Conservation (phyloP, 1,284 basidiomycete species). For the Malassezia sympodialis region DNA sequence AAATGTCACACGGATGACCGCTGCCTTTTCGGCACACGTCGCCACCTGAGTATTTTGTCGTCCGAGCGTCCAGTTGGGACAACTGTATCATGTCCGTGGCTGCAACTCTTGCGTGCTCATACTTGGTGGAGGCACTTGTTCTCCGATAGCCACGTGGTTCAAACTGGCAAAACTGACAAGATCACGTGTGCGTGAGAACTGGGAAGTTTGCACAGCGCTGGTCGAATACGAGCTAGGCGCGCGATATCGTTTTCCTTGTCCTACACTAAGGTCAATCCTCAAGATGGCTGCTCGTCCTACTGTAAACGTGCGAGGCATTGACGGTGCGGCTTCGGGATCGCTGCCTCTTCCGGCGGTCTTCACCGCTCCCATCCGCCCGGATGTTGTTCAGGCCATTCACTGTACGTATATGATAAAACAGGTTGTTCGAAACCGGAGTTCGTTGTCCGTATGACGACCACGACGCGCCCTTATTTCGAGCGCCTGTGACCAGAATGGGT, state of each 20-base stretch:
- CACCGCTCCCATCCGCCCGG: conserved; percentile 93
- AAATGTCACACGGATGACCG: not conserved
- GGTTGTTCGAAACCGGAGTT: not conserved
- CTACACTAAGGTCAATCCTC: conserved; percentile 15
- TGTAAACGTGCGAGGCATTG: conserved; percentile 47
- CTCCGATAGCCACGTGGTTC: not conserved
- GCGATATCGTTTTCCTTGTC: conserved; percentile 13
- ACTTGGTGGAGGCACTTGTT: not conserved
- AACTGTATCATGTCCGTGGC: not conserved
- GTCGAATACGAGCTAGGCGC: not conserved
- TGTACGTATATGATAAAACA: conserved; percentile 57
- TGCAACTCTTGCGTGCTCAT: conserved; percentile 17
- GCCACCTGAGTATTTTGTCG: not conserved
- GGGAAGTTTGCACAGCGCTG: conserved; percentile 8
- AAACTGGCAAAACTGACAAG: conserved; percentile 6
- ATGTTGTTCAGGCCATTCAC: conserved; percentile 97
- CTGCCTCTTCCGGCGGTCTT: conserved; percentile 91
- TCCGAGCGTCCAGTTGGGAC: not conserved
- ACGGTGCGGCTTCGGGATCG: conserved; percentile 65
- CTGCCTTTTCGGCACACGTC: not conserved
- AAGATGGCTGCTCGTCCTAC: conserved; percentile 24
- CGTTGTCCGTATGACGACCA: not conserved
- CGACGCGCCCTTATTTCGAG: not conserved
- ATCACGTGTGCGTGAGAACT: conserved; percentile 20
- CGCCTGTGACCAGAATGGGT: not conserved